phyloP scores from a whole-genome alignment of 225 moss, liverwort and hornwort genomes.

The Anthoceros angustus region DNA sequence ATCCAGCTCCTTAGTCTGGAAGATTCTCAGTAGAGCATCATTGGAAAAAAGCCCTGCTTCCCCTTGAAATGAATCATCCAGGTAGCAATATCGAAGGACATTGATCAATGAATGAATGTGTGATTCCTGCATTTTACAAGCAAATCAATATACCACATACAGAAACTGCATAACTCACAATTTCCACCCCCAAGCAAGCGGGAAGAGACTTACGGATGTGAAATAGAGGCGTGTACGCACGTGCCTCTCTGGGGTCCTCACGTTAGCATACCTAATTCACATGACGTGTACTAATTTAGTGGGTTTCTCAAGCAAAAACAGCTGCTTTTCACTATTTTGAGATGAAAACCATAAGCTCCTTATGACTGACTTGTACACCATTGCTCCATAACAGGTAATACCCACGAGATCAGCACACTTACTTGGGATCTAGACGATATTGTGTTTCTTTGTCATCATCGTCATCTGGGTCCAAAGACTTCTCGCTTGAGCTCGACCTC shows the following conservation, averaged over 20 bases:
- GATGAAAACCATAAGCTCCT: background rate
- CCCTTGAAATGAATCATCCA: conserved; percentile 81
- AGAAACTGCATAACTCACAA: background rate
- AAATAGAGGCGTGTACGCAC: conserved; percentile 96
- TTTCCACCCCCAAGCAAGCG: background rate
- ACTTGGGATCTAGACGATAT: conserved; percentile 96
- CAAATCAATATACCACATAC: conserved; percentile 7
- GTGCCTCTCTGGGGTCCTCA: conserved; percentile 96
- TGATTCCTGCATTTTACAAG: conserved; percentile 48
- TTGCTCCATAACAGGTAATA: background rate
- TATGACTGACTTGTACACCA: background rate
- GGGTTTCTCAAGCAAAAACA: conserved; percentile 1
- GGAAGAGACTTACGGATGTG: conserved; percentile 54
- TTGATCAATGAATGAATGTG: conserved; percentile 97
- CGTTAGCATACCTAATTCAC: conserved; percentile 79
- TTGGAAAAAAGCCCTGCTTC: conserved; percentile 67
- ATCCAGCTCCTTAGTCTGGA: conserved; percentile 88
- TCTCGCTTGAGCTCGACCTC: conserved; percentile 40
- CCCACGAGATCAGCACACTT: conserved; percentile 11
- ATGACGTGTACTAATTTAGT: background rate
- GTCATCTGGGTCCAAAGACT: conserved; percentile 69
- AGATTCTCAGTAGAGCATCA: conserved; percentile 65
- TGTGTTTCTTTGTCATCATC: conserved; percentile 97
- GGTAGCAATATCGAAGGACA: conserved; percentile 82
- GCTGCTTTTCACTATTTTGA: background rate